Evolutionary conservation across 768 basidiomycete genomes (phyloP).

Genomic region (Tylopilus vinaceipallidus): DNA sequence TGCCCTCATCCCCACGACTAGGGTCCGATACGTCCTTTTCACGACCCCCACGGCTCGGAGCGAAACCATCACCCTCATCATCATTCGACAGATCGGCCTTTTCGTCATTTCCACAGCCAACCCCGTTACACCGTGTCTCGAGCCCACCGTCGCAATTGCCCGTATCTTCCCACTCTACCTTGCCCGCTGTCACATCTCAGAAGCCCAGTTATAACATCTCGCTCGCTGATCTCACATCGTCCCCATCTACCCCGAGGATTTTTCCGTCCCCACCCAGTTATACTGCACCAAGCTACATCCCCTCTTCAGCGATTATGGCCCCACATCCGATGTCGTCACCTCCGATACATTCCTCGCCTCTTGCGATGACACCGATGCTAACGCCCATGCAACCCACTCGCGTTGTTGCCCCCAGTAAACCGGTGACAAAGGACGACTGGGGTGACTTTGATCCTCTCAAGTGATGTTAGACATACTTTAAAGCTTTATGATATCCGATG

Average conservation of each 20-base stretch:
- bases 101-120: constrained; percentile 22
- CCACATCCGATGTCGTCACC: constrained; percentile 29
- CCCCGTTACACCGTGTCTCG: constrained; percentile 18
- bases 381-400: constrained; percentile 57
- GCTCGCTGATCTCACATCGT: constrained; percentile 31
- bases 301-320: constrained; percentile 20
- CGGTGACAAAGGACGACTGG: constrained; percentile 66
- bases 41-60: constrained; percentile 41
- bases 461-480: constrained; percentile 13
- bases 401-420: constrained; percentile 39
- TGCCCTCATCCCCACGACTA: constrained; percentile 39
- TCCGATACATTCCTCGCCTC: constrained; percentile 29
- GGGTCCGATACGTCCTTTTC: constrained; percentile 29
- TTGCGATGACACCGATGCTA: constrained; percentile 51
- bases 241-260: constrained; percentile 18
- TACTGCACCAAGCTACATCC: constrained; percentile 12
- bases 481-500: too few species aligned
- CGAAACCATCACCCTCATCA: constrained; percentile 34
- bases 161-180: constrained; percentile 9
- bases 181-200: constrained; percentile 13
- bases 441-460: constrained; percentile 74
- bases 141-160: constrained; percentile 21
- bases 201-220: constrained; percentile 64
- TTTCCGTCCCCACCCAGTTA: constrained; percentile 14
- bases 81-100: constrained; percentile 35